These are phyloP conservation scores for Plasmodium cynomolgi DNA, from an alignment of 169 alveolate genomes.

Conservation along the genomic window DNA sequence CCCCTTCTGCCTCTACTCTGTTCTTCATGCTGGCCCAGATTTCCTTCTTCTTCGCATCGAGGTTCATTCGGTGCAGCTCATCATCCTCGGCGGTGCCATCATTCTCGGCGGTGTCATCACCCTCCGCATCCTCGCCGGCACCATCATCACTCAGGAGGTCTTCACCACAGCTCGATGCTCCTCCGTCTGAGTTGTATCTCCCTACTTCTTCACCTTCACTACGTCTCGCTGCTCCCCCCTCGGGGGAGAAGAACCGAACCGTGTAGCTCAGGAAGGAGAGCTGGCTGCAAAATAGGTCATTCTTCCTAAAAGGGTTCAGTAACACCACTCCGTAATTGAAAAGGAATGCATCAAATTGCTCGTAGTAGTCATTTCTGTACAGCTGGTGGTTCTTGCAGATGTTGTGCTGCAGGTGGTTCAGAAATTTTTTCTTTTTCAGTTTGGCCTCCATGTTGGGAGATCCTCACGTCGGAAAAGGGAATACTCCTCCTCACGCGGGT, in stretches of 20 bases:
- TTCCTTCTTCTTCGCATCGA: conserved; percentile 38
- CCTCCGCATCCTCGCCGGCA: too few relatives aligned
- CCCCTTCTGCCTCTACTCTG: not conserved
- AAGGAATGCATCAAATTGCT: conserved; percentile 45
- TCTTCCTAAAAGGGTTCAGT: conserved; percentile 42
- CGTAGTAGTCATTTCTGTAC: conserved; percentile 29
- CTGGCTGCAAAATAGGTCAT: conserved; percentile 49
- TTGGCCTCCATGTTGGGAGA: conserved; percentile 20
- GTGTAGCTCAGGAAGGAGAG: conserved; percentile 29
- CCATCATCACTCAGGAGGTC: not conserved
- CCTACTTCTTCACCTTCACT: not conserved
- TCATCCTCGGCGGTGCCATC: not conserved
- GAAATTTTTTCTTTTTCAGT: conserved; percentile 7
- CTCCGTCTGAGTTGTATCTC: not conserved
- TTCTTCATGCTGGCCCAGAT: not conserved
- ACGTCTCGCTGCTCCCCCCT: not conserved
- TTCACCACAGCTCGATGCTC: not conserved
- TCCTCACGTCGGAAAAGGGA: not conserved
- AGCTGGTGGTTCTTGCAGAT: conserved; percentile 19
- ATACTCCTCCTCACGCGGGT: not conserved
- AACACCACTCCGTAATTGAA: conserved; percentile 53
- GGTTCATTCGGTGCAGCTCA: not conserved
- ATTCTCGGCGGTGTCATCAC: not conserved
- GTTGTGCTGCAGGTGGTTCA: conserved; percentile 36
- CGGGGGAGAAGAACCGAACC: conserved; percentile 10